phyloP scores from a whole-genome alignment of 495 filamentous ascomycete species.

The Astrocystis sublimbata region DNA sequence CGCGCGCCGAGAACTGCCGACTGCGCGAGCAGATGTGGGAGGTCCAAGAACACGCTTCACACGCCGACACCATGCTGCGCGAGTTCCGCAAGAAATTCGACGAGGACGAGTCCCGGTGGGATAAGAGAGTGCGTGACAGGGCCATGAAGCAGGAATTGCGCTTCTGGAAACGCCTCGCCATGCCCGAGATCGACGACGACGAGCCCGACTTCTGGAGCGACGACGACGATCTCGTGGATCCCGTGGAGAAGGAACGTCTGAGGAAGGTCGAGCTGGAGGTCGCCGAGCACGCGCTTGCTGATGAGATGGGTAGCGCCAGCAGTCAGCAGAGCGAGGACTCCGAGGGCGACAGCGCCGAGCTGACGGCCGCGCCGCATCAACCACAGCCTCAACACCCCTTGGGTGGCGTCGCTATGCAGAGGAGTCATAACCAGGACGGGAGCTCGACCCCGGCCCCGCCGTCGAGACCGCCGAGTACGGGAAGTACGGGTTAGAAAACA shows the following conservation, averaged over 20 bases:
- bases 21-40: constrained; percentile 60
- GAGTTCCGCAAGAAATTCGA: constrained; percentile 49
- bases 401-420: constrained; percentile 50
- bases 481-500: constrained; percentile 27
- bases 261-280: constrained; percentile 40
- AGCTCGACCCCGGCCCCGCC: constrained; percentile 36
- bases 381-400: no score
- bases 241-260: constrained; percentile 50
- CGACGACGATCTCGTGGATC: constrained; percentile 57
- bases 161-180: constrained; percentile 58
- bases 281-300: constrained; percentile 40
- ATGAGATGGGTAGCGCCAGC: constrained; percentile 26
- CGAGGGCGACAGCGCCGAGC: constrained; percentile 28
- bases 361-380: no score
- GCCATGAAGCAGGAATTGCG: constrained; percentile 50
- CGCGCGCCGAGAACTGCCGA: constrained; percentile 55
- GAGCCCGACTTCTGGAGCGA: constrained; percentile 56
- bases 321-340: constrained; percentile 35
- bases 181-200: constrained; percentile 48
- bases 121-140: constrained; percentile 45
- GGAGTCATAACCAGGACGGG: constrained; percentile 34
- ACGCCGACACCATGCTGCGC: constrained; percentile 51
- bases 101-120: constrained; percentile 48
- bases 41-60: constrained; percentile 53
- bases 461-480: constrained; percentile 44